Conservation (phyloP, 805 yeast species). For the Lachancea lanzarotensis region DNA sequence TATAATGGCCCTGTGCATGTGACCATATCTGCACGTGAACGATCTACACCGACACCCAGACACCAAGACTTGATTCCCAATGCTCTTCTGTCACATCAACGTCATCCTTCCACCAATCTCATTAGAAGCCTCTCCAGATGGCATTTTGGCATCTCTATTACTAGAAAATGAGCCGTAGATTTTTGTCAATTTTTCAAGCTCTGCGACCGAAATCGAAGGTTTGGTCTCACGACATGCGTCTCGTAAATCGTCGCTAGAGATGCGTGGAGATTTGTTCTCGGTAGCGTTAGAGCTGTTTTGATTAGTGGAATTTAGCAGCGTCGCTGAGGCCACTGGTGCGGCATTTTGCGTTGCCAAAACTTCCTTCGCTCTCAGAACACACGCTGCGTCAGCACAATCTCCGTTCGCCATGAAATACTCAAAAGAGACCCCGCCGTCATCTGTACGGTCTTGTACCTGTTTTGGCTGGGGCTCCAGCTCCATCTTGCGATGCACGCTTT, state of each 20-base stretch:
- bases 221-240: slow-evolving; percentile 69
- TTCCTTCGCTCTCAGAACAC: not conserved
- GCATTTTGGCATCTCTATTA: slow-evolving; percentile 82
- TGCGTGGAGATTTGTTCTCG: slow-evolving; percentile 19
- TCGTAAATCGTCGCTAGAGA: slow-evolving; percentile 49
- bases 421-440: not conserved
- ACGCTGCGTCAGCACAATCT: not conserved
- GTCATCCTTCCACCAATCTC: slow-evolving; percentile 84
- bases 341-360: not conserved
- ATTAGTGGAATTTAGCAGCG: too few relatives aligned
- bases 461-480: not conserved
- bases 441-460: not conserved
- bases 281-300: not conserved
- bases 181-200: slow-evolving; percentile 50
- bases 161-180: slow-evolving; percentile 70
- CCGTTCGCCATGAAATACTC: not conserved
- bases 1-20: too few relatives aligned
- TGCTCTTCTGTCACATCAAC: slow-evolving; percentile 44
- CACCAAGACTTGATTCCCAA: not conserved
- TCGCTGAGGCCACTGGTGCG: not conserved
- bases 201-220: slow-evolving; percentile 79
- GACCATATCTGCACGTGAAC: too few relatives aligned
- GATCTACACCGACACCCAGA: too few relatives aligned
- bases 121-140: slow-evolving; percentile 70
- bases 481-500: slow-evolving; percentile 66